phyloP scores from a whole-genome alignment of 2,329 filamentous ascomycete genomes.

The Cytospora mali region DNA sequence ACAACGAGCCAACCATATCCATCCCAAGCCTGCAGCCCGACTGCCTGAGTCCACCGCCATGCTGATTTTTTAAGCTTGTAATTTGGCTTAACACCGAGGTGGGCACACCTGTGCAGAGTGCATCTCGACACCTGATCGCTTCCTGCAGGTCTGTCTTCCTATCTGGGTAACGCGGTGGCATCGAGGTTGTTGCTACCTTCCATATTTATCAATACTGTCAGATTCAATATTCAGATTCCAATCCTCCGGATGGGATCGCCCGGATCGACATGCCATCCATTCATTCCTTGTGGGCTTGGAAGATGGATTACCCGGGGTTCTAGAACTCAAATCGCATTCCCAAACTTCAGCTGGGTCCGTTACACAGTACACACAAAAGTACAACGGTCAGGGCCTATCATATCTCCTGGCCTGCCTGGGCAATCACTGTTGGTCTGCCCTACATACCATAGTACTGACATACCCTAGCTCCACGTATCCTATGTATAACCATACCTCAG shows the following conservation, averaged over 20 bases:
- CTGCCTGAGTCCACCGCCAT: not conserved
- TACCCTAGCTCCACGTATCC: too few species aligned
- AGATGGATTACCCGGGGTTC: not conserved
- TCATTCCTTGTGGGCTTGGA: not conserved
- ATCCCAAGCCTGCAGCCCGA: not conserved
- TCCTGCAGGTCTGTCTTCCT: not conserved
- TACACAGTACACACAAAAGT: too few species aligned
- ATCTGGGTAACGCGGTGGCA: not conserved
- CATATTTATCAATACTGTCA: not conserved
- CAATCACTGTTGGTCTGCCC: too few species aligned
- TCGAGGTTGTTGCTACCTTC: not conserved
- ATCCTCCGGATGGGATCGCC: not conserved
- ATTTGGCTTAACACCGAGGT: conserved; percentile 16
- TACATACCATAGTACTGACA: too few species aligned
- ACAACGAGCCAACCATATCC: not conserved
- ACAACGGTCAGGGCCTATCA: not conserved
- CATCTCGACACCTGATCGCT: too few species aligned
- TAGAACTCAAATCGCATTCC: not conserved
- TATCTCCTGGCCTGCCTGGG: too few species aligned
- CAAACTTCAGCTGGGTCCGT: not conserved
- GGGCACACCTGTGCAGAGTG: not conserved
- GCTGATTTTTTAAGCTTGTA: conserved; percentile 21
- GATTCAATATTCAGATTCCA: not conserved
- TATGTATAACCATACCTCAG: too few species aligned
- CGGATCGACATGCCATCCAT: conserved; percentile 10